phyloP scores from a whole-genome alignment of 306 rosid species.

The Casuarina glauca region DNA sequence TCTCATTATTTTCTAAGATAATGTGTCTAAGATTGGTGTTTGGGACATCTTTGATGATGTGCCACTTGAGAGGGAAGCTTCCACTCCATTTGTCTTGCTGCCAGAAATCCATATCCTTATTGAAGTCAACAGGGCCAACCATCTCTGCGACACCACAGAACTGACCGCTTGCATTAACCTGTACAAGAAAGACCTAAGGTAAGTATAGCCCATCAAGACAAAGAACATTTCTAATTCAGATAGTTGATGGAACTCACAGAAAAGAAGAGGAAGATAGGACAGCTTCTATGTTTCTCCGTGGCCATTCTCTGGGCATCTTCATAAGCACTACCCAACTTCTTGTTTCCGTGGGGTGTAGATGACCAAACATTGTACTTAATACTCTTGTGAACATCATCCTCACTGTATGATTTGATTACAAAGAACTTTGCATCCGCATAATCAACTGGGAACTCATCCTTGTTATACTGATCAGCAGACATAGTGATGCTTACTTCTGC shows the following conservation, averaged over 20 bases:
- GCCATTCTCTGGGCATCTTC: constrained; percentile 73
- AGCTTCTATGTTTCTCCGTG: constrained; percentile 58
- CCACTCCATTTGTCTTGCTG: constrained; percentile 99
- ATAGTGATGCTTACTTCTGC: constrained; percentile 73
- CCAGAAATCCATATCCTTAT: constrained; percentile 93
- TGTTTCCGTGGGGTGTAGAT: constrained; percentile 93
- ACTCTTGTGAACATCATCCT: constrained; percentile 98
- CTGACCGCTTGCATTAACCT: constrained; percentile 97
- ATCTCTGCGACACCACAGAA: constrained; percentile 93
- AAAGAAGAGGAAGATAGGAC: constrained; percentile 77
- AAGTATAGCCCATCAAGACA: constrained; percentile 11
- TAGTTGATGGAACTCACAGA: constrained; percentile 54
- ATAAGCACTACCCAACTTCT: constrained; percentile 68
- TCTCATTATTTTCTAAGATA: constrained; percentile 84
- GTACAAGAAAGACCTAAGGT: constrained; percentile 14
- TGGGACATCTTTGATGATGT: constrained; percentile 78
- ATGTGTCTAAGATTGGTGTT: constrained; percentile 83
- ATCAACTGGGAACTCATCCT: constrained; percentile 65
- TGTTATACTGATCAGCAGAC: constrained; percentile 72
- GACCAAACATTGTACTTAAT: constrained; percentile 96
- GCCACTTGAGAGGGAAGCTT: constrained; percentile 95
- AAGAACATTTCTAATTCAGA: constrained; percentile 1
- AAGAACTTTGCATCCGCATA: constrained; percentile 75
- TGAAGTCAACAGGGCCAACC: constrained; percentile 75
- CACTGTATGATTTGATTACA: constrained; percentile 93